Evolutionary conservation across 140 eudicot species (phyloP), one percentile per base, ranked within the genome.

Genomic region (Erigeron philadelphicus): DNA sequence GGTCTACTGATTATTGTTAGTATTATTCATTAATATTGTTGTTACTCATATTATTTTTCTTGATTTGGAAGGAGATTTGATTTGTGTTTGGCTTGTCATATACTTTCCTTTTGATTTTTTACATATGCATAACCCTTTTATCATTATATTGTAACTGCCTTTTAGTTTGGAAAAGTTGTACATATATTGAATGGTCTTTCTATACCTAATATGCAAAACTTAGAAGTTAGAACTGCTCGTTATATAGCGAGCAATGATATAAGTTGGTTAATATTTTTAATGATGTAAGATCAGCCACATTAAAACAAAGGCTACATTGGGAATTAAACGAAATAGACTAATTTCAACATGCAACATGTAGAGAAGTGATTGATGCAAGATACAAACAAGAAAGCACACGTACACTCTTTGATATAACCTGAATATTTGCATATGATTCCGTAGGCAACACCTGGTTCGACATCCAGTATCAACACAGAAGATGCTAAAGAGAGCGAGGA

Each of bases 391-490:
- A 50, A 50, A 50, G 9, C 19, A 50, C 5, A 8, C 13, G 18
- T 1, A 49, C 19, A 3, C 16, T 50, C 21, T 50, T 50, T 6
- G 9, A 6, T 50, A 53, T 53, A 53, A 53, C 23, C 8, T 19
- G 18, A 15, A 43, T 19, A 58, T 35, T 18, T 44, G 47, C 13
- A 25, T 31, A 11, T 46, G 40, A 38, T 66, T 75, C 46, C 81
- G 59, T 46, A 93, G 98, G 96, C 89, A 55, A 75, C 79, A 23
- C 78, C 88, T 74, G 85, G 90, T 61, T 78, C 98, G 46, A 60
- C 88, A 40, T 81, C 95, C 6, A 77, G 79, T 64, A 74, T 82
- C 35, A 79, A 80, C 67, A 82, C 66, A 82, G 82, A 84, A 76
- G 87, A 76, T 50, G 70, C 88, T 65, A 67, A 90, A 70, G 82